Base-by-base conservation (phyloP, 2,329 filamentous ascomycete species). In the Mycosphaerella sp. region DNA sequence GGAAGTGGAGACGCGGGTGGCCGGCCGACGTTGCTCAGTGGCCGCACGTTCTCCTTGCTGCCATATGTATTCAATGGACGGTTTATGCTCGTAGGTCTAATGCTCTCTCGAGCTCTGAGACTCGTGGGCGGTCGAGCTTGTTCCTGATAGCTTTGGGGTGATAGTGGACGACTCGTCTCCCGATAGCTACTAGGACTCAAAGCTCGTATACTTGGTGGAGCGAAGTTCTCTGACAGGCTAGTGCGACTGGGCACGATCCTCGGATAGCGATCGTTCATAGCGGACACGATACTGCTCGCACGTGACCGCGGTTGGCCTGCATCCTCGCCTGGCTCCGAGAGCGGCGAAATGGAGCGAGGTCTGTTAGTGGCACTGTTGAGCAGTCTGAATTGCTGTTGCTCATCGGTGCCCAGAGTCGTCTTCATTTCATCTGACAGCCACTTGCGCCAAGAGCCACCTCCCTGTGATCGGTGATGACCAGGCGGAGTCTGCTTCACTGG, bases 241-340 rank as follows among this genome's bases (percentile, higher is more conserved):
- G 46, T 36, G 9, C 68, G 64, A 14, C 63, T 63, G 2, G 64
- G 68, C 5, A 68, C 59, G n/a, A 74, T 63, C 39, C 66, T 67
- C 0, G 72, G 70, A 49, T 72, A 74, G 0, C 71, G 68, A 13
- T 73, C 72, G 34, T 74, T 74, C 71, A 74, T 75, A 30, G 64
- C 39, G 17, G 57, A 54, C 2, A 52, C 48, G 32, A 49, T 48
- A 39, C 56, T 56, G 41, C 57, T 50, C 2, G 54, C 39, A 7
- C 52, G 48, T 8, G 53, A 48, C 9, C 43, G 49, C 32, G 45
- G 34, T 30, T 46, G 45, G 21, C 37, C 27, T 21, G 48, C 28
- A 16, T 50, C 49, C n/a, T 42, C 39, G 30, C 44, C 50, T 35
- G 50, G 27, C 34, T 56, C 49, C 18, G 53, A 54, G 13, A 53